Percentiles rank a stretch among this genome's conserved stretches.
Conservation (phyloP, 2,329 filamentous ascomycete genomes). For the Chaetomium strumarium region DNA sequence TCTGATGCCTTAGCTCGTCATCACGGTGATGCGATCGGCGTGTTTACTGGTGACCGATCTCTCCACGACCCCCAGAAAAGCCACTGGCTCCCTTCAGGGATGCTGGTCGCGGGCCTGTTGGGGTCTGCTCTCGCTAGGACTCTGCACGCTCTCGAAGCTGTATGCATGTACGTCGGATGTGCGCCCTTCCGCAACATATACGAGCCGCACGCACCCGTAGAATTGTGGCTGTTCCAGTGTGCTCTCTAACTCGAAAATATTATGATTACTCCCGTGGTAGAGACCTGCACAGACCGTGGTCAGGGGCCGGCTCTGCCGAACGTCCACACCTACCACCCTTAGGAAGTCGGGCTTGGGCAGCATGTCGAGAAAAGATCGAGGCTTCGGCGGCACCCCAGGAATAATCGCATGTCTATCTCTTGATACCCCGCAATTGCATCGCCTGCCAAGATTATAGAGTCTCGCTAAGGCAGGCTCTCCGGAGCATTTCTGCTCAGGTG, state of each 20-base stretch:
- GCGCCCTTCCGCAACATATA: neutral
- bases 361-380: neutral
- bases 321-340: neutral
- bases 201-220: neutral
- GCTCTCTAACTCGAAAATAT: no score
- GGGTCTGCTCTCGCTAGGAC: neutral
- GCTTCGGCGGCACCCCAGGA: slow-evolving; percentile 2
- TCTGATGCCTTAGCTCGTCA: neutral
- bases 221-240: no score
- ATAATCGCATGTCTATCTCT: slow-evolving; percentile 1
- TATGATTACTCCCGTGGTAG: no score
- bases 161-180: neutral
- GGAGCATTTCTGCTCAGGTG: neutral
- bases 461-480: neutral
- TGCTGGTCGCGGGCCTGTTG: neutral
- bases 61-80: neutral
- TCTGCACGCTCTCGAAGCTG: neutral
- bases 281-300: no score
- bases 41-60: slow-evolving; percentile 8
- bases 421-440: slow-evolving; percentile 6
- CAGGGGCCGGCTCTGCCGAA: neutral
- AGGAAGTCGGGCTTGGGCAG: neutral
- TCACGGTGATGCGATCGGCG: slow-evolving; percentile 14
- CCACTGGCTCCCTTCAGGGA: slow-evolving; percentile 1
- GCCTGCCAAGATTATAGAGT: slow-evolving; percentile 1